Base-by-base conservation (phyloP, 257 asterid species). In the Coffea canephora region DNA sequence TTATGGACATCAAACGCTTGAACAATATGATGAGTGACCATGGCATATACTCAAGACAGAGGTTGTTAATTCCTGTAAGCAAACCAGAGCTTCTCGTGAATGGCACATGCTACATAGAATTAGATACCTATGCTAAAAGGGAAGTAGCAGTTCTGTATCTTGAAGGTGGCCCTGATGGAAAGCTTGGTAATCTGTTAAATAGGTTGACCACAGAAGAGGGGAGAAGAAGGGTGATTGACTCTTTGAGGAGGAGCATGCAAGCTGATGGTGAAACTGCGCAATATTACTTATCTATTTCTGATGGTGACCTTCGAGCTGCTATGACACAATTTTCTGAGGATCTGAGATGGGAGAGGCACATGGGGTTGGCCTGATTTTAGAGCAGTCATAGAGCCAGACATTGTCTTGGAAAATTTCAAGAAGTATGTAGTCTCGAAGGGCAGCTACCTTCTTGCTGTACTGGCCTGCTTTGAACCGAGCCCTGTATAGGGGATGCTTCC, bases 21-120 rank as follows among this genome's bases (percentile, higher is more conserved):
- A 95, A 95, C 85, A 95, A 95, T 86, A 95, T 93, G 99, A 92
- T 95, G 96, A 95, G 97, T 43, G 99, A 95, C 81, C 99, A 93
- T 69, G 99, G 98, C 39, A 93, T 95, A 86, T 88, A 90, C 91
- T 93, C 99, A 6, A 87, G 99, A 89, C 98, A 95, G 83, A 90
- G 99, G 85, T 87, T 95, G 74, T 87, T 95, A 82, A 95, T 95
- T 82, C 99, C 98, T 14, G 76, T 92, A 67, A 86, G 89, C 86
- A 90, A 91, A 68, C 92, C 97, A 41, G 92, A 93, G 54, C 82
- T 87, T 80, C 97, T 93, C 27, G 62, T 86, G 71, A 79, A 87
- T 21, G 80, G 93, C 71, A 89, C 88, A n/a, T 95, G 98, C 93
- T 93, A 91, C 91, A 92, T 95, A 68, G 99, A 95, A 82, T 87